Base-by-base conservation (phyloP, 192 early-diverging fungal species). In the Diversispora eburnea region DNA sequence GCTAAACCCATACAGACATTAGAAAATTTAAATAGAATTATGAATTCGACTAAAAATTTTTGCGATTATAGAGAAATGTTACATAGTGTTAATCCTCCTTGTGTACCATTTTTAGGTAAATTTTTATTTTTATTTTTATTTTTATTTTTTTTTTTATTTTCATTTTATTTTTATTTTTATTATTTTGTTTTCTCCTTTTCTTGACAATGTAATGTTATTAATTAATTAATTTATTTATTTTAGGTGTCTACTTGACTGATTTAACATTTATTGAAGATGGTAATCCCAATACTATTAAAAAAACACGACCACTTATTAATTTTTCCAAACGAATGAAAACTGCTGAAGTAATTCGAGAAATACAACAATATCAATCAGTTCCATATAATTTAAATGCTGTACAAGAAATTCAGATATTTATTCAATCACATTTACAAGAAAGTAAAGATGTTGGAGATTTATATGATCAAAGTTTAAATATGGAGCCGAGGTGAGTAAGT, bases 231-330 rank as follows among this genome's bases (percentile, higher is more conserved):
- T 25, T 33, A 17, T 61, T 48, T 47, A 25, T 72, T 66, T 81
- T 90, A 33, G 92, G 91, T n/a, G 85, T 93, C 47, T 95, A 96
- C 74, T 78, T 96, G 67, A 92, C 91, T 64, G 96, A 98, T 78
- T 79, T 98, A 76, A 94, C 93, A 19, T 95, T 97, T 82, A 92
- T 96, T 55, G 91, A 97, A 75, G 95, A 97, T 68, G 94, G 95
- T 43, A 97, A 95, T 78, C 85, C 91, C 20, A 87, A 95, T 76
- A 83, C 84, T 67, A 72, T 97, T 7, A 82, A 85, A 57, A 86
- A 79, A 75, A 73, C 81, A 12, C 82, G 85, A 13, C 80, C 83
- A 17, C 80, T 97, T 49, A 95, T 98, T 82, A 98, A 98, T 80
- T 98, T 98, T 82, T 88, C 87, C 67, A 97, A 98, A 82, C 88